Evolutionary conservation across 805 yeast genomes (phyloP).

Genomic region (Cyberlindnera petersonii): DNA sequence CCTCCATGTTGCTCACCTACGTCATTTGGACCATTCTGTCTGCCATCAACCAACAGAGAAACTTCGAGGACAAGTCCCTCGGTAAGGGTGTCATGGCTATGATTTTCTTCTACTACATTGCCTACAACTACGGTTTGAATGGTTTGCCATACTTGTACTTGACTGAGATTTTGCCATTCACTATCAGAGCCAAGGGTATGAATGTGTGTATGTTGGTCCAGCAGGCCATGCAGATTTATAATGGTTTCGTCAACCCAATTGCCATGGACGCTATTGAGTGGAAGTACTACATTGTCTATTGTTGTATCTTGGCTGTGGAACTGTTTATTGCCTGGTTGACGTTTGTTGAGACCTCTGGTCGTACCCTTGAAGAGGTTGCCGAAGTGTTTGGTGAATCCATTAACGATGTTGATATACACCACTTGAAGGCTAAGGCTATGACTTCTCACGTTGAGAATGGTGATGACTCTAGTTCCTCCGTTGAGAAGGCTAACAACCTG

Average conservation of each 20-base stretch:
- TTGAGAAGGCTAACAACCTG: slow-evolving; percentile 15
- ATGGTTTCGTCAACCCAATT: slow-evolving; percentile 35
- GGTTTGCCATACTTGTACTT: slow-evolving; percentile 44
- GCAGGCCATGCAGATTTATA: slow-evolving; percentile 29
- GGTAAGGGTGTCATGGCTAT: slow-evolving; percentile 47
- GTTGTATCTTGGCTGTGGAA: slow-evolving; percentile 31
- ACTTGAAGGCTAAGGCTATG: slow-evolving; percentile 17
- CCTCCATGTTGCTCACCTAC: slow-evolving; percentile 36
- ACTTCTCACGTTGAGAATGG: slow-evolving; percentile 19
- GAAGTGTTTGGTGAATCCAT: slow-evolving; percentile 31
- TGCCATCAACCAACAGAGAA: slow-evolving; percentile 40
- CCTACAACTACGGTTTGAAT: slow-evolving; percentile 40
- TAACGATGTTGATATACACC: slow-evolving; percentile 15
- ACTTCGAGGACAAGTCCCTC: slow-evolving; percentile 37
- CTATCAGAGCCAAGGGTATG: slow-evolving; percentile 31
- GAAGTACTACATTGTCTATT: slow-evolving; percentile 35
- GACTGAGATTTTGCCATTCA: slow-evolving; percentile 39
- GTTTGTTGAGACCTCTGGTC: slow-evolving; percentile 37
- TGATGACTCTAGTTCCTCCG: slow-evolving; percentile 8
- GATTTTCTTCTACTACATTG: slow-evolving; percentile 44
- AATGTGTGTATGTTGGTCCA: slow-evolving; percentile 23
- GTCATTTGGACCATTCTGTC: slow-evolving; percentile 44
- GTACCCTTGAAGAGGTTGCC: slow-evolving; percentile 37
- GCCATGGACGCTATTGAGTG: slow-evolving; percentile 36
- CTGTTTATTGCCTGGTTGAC: slow-evolving; percentile 30